phyloP scores from a whole-genome alignment of 371 early-diverging fungal genomes.

The Enterospora canceri region DNA sequence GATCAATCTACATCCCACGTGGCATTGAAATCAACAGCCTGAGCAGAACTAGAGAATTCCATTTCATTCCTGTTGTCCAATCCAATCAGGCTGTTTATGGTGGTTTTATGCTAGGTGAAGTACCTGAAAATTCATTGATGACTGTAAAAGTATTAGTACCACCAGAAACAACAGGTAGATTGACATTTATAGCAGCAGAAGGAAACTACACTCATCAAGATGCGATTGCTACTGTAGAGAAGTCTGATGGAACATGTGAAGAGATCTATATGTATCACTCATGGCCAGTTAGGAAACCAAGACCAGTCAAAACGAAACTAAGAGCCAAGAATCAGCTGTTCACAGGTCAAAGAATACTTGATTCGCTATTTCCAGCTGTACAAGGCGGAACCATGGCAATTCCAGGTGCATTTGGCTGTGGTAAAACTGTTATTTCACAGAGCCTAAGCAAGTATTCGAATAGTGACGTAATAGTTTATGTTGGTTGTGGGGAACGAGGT shows the following conservation, averaged over 20 bases:
- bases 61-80: conserved; percentile 72
- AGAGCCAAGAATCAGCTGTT: conserved; percentile 84
- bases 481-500: conserved; percentile 97
- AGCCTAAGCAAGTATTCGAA: conserved; percentile 97
- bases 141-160: conserved; percentile 76
- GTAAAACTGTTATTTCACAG: conserved; percentile 99
- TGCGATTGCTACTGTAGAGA: conserved; percentile 78
- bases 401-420: conserved; percentile 99
- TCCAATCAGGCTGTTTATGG: conserved; percentile 87
- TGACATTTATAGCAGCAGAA: conserved; percentile 79
- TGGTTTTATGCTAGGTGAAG: conserved; percentile 87
- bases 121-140: conserved; percentile 86
- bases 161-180: conserved; percentile 77
- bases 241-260: conserved; percentile 66
- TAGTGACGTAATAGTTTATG: conserved; percentile 97
- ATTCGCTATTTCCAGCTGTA: conserved; percentile 97
- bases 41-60: conserved; percentile 76
- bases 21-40: conserved; percentile 90
- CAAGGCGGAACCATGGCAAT: conserved; percentile 99
- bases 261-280: conserved; percentile 82
- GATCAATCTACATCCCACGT: conserved; percentile 94
- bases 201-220: conserved; percentile 83
- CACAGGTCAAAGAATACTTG: conserved; percentile 96
- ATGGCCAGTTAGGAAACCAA: conserved; percentile 96
- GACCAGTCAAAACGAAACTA: conserved; percentile 88